Conservation (phyloP, 2,329 filamentous ascomycete species). For the Neofusicoccum sp. region DNA sequence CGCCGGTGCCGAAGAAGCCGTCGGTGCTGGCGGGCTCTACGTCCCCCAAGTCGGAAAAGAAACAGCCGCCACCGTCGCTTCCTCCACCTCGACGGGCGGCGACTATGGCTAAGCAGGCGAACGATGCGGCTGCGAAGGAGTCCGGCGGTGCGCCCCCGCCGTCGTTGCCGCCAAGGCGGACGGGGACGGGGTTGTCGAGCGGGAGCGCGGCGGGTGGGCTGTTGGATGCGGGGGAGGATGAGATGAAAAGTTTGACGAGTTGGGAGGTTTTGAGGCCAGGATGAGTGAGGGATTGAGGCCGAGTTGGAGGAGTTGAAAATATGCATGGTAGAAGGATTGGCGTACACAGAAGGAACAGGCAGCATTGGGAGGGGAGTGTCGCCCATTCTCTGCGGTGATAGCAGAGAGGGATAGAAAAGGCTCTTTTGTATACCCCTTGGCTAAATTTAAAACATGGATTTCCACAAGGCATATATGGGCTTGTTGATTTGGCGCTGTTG, state of each 20-base stretch:
- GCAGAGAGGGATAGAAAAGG: too few species aligned
- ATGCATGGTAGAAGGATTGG: not conserved
- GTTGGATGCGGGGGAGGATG: constrained; percentile 34
- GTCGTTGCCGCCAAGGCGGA: constrained; percentile 19
- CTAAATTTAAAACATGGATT: too few species aligned
- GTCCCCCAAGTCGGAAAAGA: constrained; percentile 3
- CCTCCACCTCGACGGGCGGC: not conserved
- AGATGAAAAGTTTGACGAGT: constrained; percentile 33
- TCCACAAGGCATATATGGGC: too few species aligned
- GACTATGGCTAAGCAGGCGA: not conserved
- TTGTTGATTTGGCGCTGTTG: too few species aligned
- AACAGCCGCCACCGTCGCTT: constrained; percentile 2
- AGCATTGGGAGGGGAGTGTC: too few species aligned
- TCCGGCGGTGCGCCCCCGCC: not conserved
- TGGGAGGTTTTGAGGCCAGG: constrained; percentile 40
- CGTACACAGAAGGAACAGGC: not conserved
- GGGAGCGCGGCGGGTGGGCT: constrained; percentile 20
- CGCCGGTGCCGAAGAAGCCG: constrained; percentile 18
- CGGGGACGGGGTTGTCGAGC: not conserved
- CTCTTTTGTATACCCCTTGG: too few species aligned
- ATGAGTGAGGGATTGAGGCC: not conserved
- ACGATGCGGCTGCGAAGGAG: not conserved
- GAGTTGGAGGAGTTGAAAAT: not conserved
- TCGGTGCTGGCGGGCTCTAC: not conserved
- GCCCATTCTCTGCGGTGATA: too few species aligned